phyloP scores from a whole-genome alignment of 495 filamentous ascomycete genomes.

The Pyrenula massariospora region DNA sequence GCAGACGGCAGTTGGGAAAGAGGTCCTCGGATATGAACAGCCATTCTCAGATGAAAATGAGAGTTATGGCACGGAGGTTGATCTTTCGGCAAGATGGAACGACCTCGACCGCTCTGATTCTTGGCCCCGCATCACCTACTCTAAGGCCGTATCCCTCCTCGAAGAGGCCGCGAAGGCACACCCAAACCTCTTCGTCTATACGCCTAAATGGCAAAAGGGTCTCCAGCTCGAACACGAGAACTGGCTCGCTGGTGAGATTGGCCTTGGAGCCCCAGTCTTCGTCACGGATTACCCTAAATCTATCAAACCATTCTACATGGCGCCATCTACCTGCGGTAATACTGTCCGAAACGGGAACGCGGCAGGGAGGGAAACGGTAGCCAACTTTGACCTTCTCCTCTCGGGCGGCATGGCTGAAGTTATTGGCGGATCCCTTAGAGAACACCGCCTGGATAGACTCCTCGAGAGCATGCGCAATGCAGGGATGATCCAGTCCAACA shows the following conservation, averaged over 20 bases:
- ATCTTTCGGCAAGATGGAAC: constrained; percentile 57
- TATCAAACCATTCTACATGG: constrained; percentile 97
- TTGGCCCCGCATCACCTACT: constrained; percentile 84
- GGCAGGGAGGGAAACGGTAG: constrained; percentile 47
- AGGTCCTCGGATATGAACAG: constrained; percentile 41
- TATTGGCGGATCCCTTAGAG: constrained; percentile 85
- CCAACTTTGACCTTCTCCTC: constrained; percentile 91
- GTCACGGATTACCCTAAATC: constrained; percentile 80
- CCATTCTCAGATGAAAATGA: constrained; percentile 24
- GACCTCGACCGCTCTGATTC: constrained; percentile 31
- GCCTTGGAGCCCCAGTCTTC: constrained; percentile 66
- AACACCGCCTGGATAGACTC: constrained; percentile 65
- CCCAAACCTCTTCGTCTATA: constrained; percentile 46
- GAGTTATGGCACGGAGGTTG: constrained; percentile 19
- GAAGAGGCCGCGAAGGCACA: constrained; percentile 40
- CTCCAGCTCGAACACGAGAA: constrained; percentile 89
- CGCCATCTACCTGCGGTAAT: constrained; percentile 29
- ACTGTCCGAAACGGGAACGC: constrained; percentile 4
- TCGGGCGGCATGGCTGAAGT: constrained; percentile 78
- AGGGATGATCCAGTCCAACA: constrained; percentile 30
- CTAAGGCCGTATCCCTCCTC: constrained; percentile 59
- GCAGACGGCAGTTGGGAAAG: constrained; percentile 45
- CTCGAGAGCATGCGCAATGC: constrained; percentile 59
- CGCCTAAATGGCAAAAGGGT: constrained; percentile 58
- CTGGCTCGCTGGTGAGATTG: constrained; percentile 64